phyloP scores from a whole-genome alignment of 768 basidiomycete genomes.

The Antrodiella citrinella region DNA sequence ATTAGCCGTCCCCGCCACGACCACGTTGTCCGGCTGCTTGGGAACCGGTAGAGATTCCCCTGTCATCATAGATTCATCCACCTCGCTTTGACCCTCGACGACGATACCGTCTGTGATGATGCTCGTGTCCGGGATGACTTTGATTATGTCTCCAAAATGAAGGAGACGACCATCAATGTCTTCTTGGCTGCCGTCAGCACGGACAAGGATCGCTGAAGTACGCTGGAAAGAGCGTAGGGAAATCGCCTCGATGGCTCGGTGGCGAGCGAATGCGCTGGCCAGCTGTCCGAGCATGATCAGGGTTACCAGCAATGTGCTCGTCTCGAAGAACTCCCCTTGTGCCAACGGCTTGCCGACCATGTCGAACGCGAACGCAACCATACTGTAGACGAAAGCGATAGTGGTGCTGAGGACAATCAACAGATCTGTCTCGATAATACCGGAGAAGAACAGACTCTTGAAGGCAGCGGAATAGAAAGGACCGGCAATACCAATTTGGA shows the following conservation, averaged over 20 bases:
- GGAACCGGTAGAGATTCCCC: conserved; percentile 32
- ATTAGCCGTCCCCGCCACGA: conserved; percentile 34
- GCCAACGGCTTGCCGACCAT: conserved; percentile 24
- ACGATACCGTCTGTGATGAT: conserved; percentile 34
- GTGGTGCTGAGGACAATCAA: conserved; percentile 31
- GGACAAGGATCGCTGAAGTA: conserved; percentile 23
- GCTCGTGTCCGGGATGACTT: conserved; percentile 25
- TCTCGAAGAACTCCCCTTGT: conserved; percentile 33
- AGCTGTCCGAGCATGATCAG: conserved; percentile 34
- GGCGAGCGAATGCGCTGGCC: conserved; percentile 29
- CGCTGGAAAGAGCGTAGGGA: conserved; percentile 28
- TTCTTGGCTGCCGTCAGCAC: conserved; percentile 14
- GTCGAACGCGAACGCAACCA: conserved; percentile 29
- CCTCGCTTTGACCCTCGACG: conserved; percentile 25
- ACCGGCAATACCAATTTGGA: conserved; percentile 27
- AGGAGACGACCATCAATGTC: conserved; percentile 24
- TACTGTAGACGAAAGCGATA: conserved; percentile 33
- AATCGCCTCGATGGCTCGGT: conserved; percentile 26
- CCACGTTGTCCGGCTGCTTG: conserved; percentile 24
- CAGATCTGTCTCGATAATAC: conserved; percentile 30
- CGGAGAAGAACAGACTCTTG: conserved; percentile 29
- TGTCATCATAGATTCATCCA: conserved; percentile 37
- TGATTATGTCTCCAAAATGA: conserved; percentile 29
- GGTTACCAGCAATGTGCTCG: conserved; percentile 32
- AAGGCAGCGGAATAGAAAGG: conserved; percentile 29